A percentile compares a stretch with the other conserved stretches of the same genome.
Evolutionary conservation across 1,284 basidiomycete species (phyloP).

Genomic region (Phellinidium pouzarii): DNA sequence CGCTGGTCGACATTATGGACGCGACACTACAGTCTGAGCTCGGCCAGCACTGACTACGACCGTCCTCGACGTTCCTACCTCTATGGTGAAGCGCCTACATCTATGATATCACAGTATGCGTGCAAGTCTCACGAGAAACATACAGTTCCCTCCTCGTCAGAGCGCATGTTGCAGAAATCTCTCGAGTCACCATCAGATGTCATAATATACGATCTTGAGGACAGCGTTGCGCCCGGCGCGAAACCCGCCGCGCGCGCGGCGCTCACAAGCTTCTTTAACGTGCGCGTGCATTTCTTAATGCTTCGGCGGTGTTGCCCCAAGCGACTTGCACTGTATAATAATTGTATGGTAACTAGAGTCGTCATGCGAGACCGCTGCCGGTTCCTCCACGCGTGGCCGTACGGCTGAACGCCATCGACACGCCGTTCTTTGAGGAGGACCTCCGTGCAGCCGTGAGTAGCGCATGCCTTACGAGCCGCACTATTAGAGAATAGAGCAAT

Average conservation of each 20-base stretch:
- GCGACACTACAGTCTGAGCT: neutral
- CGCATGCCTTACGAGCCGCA: too few species aligned
- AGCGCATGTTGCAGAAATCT: slow-evolving; percentile 78
- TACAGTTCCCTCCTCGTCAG: slow-evolving; percentile 68
- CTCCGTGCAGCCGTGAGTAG: slow-evolving; percentile 55
- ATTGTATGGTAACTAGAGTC: too few species aligned
- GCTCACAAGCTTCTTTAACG: slow-evolving; percentile 53
- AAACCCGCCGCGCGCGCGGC: slow-evolving; percentile 58
- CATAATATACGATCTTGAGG: slow-evolving; percentile 83
- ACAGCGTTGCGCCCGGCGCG: slow-evolving; percentile 63
- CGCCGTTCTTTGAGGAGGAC: slow-evolving; percentile 67
- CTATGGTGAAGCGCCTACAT: slow-evolving; percentile 40
- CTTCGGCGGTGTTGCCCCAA: slow-evolving; percentile 10
- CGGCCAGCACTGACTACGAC: neutral
- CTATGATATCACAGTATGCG: neutral
- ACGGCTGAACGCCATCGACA: slow-evolving; percentile 70
- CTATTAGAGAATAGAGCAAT: too few species aligned
- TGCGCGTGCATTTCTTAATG: slow-evolving; percentile 28
- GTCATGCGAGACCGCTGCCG: slow-evolving; percentile 32
- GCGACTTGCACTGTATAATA: slow-evolving; percentile 20
- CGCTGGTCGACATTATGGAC: neutral
- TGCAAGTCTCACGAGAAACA: neutral
- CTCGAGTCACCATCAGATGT: slow-evolving; percentile 57
- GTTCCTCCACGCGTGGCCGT: slow-evolving; percentile 54
- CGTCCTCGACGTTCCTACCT: slow-evolving; percentile 50